A percentile compares a stretch with the other conserved stretches of the same genome.
phyloP scores from a whole-genome alignment of 192 early-diverging fungal genomes.

The Coemansia sp. region DNA sequence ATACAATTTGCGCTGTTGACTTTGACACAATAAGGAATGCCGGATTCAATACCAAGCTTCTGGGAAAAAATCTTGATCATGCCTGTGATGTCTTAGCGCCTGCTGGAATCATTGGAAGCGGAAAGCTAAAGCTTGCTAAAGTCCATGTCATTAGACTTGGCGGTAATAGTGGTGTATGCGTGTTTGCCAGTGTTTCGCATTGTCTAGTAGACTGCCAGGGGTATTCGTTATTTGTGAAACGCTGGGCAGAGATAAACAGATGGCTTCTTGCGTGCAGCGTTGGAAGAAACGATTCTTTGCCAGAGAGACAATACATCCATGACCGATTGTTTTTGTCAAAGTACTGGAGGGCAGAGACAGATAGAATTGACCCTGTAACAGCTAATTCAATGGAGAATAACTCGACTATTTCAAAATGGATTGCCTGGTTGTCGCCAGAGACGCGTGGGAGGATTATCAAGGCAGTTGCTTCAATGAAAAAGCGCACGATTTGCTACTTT shows the following conservation, averaged over 20 bases:
- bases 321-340: neutral
- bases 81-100: neutral
- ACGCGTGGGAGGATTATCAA: constrained; percentile 1
- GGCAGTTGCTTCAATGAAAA: neutral
- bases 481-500: constrained; percentile 7
- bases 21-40: neutral
- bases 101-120: neutral
- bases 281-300: neutral
- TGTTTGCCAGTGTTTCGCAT: constrained; percentile 24
- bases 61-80: neutral
- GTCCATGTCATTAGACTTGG: constrained; percentile 10
- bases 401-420: neutral
- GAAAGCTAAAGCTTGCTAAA: constrained; percentile 10
- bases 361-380: neutral
- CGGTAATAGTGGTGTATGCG: constrained; percentile 20
- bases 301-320: neutral
- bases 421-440: constrained; percentile 23
- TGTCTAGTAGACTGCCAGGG: constrained; percentile 20
- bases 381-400: neutral
- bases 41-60: constrained; percentile 7
- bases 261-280: no score
- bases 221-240: constrained; percentile 18
- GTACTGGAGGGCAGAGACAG: neutral
- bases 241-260: constrained; percentile 16
- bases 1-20: constrained; percentile 12